Base-by-base conservation (phyloP, 2,329 filamentous ascomycete species). In the Colletotrichum eremochloae region DNA sequence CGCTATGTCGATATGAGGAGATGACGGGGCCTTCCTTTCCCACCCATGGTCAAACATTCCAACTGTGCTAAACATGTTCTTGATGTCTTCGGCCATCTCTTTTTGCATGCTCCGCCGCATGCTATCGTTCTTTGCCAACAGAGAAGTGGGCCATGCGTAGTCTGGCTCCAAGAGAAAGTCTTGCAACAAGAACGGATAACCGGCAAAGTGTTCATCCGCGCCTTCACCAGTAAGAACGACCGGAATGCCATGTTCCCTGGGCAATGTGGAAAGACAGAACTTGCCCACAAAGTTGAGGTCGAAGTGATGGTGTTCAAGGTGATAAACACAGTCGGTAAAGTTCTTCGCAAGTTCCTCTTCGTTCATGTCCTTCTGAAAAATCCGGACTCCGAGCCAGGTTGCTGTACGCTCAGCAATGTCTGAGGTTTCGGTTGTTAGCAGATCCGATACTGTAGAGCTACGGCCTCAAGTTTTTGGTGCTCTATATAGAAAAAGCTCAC, bases 271-370 rank as follows among this genome's bases (percentile, higher is more conserved):
- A 3, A 90, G 80, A 29, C 83, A 82, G 71, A 83, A 86, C 70
- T 87, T 88, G 36, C 83, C 87, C 18, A 89, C 82, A 38, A 78
- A 84, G 75, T 89, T 88, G 36, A 90, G 82, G 75, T 90, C 87
- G 3, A 81, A 76, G 60, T 78, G 74, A 62, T 79, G 80, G 24
- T 80, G 77, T 63, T 82, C 81, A 58, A 64, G 74, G 61, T 82
- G 79, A 52, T 77, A 82, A 5, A 72, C 76, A 0, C 79, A 71
- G 53, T 80, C 77, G 2, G 68, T 76, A 63, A 82, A 81, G 61
- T 77, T 70, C 14, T 74, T 71, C 1, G 81, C 80, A 24, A 82
- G 63, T 2, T 63, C 72, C 1, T 75, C 66, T 65, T 82, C 81
- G 50, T 76, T 72, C 69, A 80, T 75, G 12, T 75, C 62, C 15